Base-by-base conservation (phyloP, 192 early-diverging fungal genomes). In the Glomus cerebriforme region DNA sequence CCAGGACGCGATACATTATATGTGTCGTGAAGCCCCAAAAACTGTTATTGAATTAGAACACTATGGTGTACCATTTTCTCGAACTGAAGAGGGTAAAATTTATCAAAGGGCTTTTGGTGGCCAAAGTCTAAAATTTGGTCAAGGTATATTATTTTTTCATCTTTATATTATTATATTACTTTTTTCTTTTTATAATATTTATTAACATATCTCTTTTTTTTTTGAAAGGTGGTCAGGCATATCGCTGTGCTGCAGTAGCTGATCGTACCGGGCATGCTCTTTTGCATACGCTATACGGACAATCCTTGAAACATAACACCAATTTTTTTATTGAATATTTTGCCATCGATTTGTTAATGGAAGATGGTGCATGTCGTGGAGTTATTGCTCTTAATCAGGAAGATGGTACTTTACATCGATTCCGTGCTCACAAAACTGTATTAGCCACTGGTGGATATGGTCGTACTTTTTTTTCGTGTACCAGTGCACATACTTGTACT, bases 321-420 rank as follows among this genome's bases (percentile, higher is more conserved):
- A 97, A 93, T 80, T 99, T 92, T 91, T 99, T 99, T 84, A 95
- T 98, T 80, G 98, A 99, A 89, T 99, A 97, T 91, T 99, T 98
- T 91, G 98, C 96, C 59, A 86, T 99, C 73, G 98, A 99, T 87
- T 86, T 99, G 82, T 92, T 99, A 84, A 99, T 99, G 98, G 96
- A 99, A 86, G 92, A 98, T 84, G 96, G 95, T 79, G 94, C 91
- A 70, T 99, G 98, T 89, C 93, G 95, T 80, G 98, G 98, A 85
- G 93, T 99, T 54, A 89, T 98, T 79, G 98, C 98, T 65, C 87
- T 99, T 60, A 96, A 95, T 90, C 95, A 96, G 92, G 97, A 99
- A 88, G 98, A 99, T 82, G 98, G 98, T 77, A 96, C 96, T 26
- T 88, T 99, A 74, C 98, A 99, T 90, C 92, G 98, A 66, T 97